phyloP scores from a whole-genome alignment of 2,329 filamentous ascomycete genomes.

The Fusarium sororula region DNA sequence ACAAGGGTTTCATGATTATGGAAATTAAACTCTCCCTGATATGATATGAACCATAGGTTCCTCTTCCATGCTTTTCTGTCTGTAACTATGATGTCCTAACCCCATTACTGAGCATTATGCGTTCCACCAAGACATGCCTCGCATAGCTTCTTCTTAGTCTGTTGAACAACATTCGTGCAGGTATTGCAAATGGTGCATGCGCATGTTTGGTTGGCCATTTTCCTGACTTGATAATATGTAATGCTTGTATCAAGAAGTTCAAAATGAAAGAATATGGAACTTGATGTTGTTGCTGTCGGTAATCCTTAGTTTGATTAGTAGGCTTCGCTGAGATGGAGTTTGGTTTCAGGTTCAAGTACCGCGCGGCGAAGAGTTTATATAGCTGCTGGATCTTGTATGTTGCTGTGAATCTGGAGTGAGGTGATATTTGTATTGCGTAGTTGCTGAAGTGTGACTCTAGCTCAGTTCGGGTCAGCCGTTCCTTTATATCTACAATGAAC shows the following conservation, averaged over 20 bases:
- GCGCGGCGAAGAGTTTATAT: neutral
- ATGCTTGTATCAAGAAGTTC: too few species aligned
- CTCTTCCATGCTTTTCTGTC: rapidly evolving
- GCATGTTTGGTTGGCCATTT: neutral
- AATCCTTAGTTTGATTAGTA: rapidly evolving
- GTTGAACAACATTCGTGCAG: neutral
- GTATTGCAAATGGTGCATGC: neutral
- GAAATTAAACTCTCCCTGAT: rapidly evolving
- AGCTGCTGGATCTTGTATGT: neutral
- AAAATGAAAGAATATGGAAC: neutral
- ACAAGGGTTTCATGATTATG: too few species aligned
- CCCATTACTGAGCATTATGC: neutral
- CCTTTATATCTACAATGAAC: rapidly evolving
- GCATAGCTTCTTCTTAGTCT: neutral
- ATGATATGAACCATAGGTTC: rapidly evolving
- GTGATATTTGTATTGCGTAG: rapidly evolving
- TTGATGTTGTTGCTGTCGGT: too few species aligned
- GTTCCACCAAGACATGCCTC: neutral
- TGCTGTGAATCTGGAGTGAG: neutral
- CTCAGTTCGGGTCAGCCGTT: rapidly evolving
- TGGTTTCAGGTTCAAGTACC: neutral
- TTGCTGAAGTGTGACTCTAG: neutral
- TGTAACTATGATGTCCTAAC: rapidly evolving
- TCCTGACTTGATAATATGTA: rapidly evolving
- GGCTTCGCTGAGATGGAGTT: neutral